These are phyloP conservation scores for Fusarium virguliforme DNA, from an alignment of 2,329 filamentous ascomycete species.

Conservation along the genomic window DNA sequence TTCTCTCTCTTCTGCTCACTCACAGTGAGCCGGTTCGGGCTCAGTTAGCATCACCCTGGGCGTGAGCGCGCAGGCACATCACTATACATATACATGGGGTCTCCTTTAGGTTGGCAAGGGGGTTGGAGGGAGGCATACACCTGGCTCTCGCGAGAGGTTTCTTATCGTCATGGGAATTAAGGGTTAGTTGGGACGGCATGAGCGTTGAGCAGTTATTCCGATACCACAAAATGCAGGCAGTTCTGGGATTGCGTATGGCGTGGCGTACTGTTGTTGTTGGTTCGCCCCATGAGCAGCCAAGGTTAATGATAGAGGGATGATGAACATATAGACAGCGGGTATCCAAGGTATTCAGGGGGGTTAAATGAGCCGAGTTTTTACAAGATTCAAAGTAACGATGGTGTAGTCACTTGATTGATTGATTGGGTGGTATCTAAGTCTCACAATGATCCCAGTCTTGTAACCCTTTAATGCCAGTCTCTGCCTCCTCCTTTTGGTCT, in stretches of 20 bases:
- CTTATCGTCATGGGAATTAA: conserved; percentile 36
- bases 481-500: conserved; percentile 15
- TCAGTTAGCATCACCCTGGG: conserved; percentile 40
- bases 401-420: conserved; percentile 6
- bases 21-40: conserved; percentile 34
- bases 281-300: conserved; percentile 6
- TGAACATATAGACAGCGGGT: conserved; percentile 33
- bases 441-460: conserved; percentile 40
- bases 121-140: conserved; percentile 36
- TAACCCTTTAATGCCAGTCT: conserved; percentile 45
- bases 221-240: conserved; percentile 47
- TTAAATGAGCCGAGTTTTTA: neutral
- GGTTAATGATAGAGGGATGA: conserved; percentile 18
- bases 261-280: conserved; percentile 21
- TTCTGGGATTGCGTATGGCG: conserved; percentile 32
- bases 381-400: neutral
- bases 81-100: conserved; percentile 20
- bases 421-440: conserved; percentile 49
- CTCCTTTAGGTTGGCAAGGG: conserved; percentile 13
- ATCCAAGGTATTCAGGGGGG: conserved; percentile 11
- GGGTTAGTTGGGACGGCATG: conserved; percentile 33
- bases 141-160: conserved; percentile 53
- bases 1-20: conserved; percentile 52
- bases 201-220: conserved; percentile 39
- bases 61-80: conserved; percentile 35